Evolutionary conservation across 345 rosid genomes (phyloP), one percentile per base, ranked within the genome.

Genomic region (Erucastrum elatum): DNA sequence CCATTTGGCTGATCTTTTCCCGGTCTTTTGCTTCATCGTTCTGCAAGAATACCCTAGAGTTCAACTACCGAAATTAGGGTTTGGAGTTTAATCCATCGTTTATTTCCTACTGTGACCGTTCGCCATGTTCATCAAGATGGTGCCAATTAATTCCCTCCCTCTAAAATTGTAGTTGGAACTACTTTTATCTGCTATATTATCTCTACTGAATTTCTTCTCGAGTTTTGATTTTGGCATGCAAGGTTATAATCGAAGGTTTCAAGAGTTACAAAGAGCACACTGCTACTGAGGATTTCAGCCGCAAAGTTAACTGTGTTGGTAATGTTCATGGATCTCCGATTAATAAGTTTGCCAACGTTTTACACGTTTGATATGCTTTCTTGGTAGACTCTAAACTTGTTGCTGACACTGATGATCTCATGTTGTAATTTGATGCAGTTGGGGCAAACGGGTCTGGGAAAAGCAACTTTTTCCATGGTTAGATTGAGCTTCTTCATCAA

Each of bases 391-490:
- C 25, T 55, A 6, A 16, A 55, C 25, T 55, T 55, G 60, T 16
- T 17, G 58, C 25, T 55, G 25, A 6, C 53, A 55, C 51, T 64
- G 12, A 74, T 62, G 6, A 2, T 4, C 26, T 11, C 4, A 29
- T 2, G 21, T 37, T 30, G 16, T 29, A 17, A 46, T 46, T 21
- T 27, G 0, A 25, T 85, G 87, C 83, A 94, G 93, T 92, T 86
- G 98, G 98, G 55, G 98, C 98, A 61, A 95, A 95, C 87, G 98
- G 98, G 70, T 92, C 98, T 80, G 96, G 98, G 67, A 95, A 95
- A 85, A 84, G 94, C 65, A 93, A 94, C 85, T 93, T 93, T 80
- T 95, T 95, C 86, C 89, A 95, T 75, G 96, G 98, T 92, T 79
- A 86, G 86, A 64, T 46, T 75, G 66, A 16, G 16, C 31, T 15